Base-by-base conservation (phyloP, 2,329 filamentous ascomycete genomes). In the Fusarium floridanum region DNA sequence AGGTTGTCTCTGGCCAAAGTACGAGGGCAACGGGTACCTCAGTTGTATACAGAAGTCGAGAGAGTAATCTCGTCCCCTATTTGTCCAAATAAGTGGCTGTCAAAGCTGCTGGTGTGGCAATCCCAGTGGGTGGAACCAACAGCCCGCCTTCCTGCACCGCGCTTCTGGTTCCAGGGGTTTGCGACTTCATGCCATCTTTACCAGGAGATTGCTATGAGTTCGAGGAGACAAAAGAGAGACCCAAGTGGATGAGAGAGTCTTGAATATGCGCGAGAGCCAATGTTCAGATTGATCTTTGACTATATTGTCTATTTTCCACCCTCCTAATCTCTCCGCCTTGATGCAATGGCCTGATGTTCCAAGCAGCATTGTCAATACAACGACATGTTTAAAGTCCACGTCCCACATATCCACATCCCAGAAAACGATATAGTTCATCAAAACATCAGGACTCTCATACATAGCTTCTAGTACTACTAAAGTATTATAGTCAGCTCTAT, bases 11-110 rank as follows among this genome's bases (percentile, higher is more conserved):
- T 9, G n/a, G 53, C 12, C 55, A 17, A 22, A 29, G 39, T 29
- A 61, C 29, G 20, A 70, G 12, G 36, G 34, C 22, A 6, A n/a
- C 3, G n/a, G 9, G 67, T 71, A 59, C 12, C 67, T 10, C n/a
- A 6, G 12, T 62, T 70, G 68, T 71, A 71, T 64, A n/a, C n/a
- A n/a, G n/a, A 45, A 29, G 67, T 71, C 34, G 5, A 50, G 50
- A 29, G n/a, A n/a, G n/a, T n/a, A n/a, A n/a, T n/a, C 55, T 32
- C 12, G 10, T 4, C 45, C 32, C 29, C 64, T n/a, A 70, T 71
- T 59, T 70, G 67, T 48, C 24, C 45, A 56, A 22, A 24, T 3
- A 10, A 32, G 17, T 12, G 45, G 7, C 24, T 36, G 41, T 55
- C 36, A 45, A 17, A 27, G 11, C 27, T 27, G 16, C n/a, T 12